These are phyloP conservation scores for Bolboschoenus planiculmis DNA, from an alignment of 176 grass and related monocot species.

Conservation along the genomic window DNA sequence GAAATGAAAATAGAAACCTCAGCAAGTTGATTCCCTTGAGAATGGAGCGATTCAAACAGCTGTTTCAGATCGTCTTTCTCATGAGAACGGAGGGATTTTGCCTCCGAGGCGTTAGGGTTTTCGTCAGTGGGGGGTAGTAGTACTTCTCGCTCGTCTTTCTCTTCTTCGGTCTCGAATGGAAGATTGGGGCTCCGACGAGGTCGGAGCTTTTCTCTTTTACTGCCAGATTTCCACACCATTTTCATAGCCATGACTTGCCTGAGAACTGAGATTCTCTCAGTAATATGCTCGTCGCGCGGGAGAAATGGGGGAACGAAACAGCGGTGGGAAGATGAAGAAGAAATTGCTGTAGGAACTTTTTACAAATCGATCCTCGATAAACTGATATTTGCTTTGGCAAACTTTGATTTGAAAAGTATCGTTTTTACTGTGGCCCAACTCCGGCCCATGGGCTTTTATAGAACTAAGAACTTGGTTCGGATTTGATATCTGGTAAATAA, in stretches of 20 bases:
- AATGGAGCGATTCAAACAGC: slow-evolving; percentile 32
- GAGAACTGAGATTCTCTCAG: not conserved
- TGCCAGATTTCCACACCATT: slow-evolving; percentile 21
- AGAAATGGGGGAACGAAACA: not conserved
- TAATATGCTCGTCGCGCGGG: not conserved
- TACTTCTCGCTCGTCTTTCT: slow-evolving; percentile 13
- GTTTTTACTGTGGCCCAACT: too few relatives aligned
- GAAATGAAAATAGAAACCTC: slow-evolving; percentile 39
- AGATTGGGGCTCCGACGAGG: slow-evolving; percentile 8
- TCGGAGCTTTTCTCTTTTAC: not conserved
- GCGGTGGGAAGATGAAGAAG: not conserved
- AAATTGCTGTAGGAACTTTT: not conserved
- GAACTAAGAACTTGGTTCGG: too few relatives aligned
- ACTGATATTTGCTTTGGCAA: not conserved
- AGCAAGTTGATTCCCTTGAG: slow-evolving; percentile 49
- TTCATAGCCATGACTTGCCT: slow-evolving; percentile 5
- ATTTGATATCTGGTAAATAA: too few relatives aligned
- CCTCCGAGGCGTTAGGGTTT: not conserved
- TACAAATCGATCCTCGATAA: not conserved
- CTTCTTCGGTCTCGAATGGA: slow-evolving; percentile 15
- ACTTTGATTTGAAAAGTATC: too few relatives aligned
- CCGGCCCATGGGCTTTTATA: too few relatives aligned
- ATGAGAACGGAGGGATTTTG: not conserved
- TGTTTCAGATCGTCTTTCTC: slow-evolving; percentile 11
- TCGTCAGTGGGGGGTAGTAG: not conserved